Base-by-base conservation (phyloP, 768 basidiomycete genomes). In the Rhizopogon rudus region DNA sequence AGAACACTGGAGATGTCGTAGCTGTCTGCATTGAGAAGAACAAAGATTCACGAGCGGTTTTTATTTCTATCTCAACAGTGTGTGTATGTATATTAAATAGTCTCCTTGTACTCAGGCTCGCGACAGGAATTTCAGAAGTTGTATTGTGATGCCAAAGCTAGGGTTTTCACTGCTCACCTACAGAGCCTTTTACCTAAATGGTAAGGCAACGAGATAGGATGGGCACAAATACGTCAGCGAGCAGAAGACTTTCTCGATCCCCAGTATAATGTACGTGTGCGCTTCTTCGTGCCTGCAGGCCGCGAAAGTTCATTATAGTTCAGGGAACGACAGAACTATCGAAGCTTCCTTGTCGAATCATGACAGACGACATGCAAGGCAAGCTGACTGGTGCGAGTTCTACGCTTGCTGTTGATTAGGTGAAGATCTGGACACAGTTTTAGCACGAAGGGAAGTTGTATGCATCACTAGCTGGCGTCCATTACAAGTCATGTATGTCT, bases 381-480 rank as follows among this genome's bases (percentile, higher is more conserved):
- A 37, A 41, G 20, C 45, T 64, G 12, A 51, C 14, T 16, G 62
- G 62, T 63, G 40, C 9, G 25, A 25, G 2, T 20, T 22, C 14
- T 14, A 50, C 28, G 3, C 10, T 28, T 20, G 16, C 31, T n/a
- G 25, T 52, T 50, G 12, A 29, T 56, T 29, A n/a, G 31, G 8
- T 29, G 10, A 42, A 31, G 17, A 28, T 35, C 44, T 42, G 20
- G 35, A 17, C 9, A 58, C 25, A 1, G 0, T 14, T 29, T 25
- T 43, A 63, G 61, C 50, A 13, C 58, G 62, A 25, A 16, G 61
- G 62, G 12, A 35, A 31, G n/a, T 44, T 40, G 5, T 63, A 63
- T 25, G 46, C 40, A 7, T 29, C 56, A 14, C 50, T 52, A 7
- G 37, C 59, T 29, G 62, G 62, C 17, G 35, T 60, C 9, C 62